Evolutionary conservation across 1,284 basidiomycete genomes (phyloP).

Genomic region (Cystobasidium sp.): DNA sequence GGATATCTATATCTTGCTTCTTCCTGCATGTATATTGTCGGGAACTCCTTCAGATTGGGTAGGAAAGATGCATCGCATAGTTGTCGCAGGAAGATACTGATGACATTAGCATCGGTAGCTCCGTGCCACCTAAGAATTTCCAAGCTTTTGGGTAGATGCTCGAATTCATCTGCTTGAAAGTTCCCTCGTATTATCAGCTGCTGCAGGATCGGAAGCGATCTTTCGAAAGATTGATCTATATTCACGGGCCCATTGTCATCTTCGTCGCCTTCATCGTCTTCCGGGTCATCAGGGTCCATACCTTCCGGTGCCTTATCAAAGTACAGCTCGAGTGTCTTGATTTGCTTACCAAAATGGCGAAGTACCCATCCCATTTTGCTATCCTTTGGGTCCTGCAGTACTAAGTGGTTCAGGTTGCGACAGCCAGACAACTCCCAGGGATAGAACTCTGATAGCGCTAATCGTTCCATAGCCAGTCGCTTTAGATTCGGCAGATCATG

Average conservation of each 20-base stretch:
- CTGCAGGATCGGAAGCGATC: neutral
- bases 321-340: no score
- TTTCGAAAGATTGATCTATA: neutral
- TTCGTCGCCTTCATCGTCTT: no score
- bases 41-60: neutral
- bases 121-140: neutral
- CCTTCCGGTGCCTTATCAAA: no score
- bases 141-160: neutral
- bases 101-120: neutral
- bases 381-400: no score
- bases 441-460: no score
- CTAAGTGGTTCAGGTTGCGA: no score
- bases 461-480: no score
- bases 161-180: neutral
- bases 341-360: no score
- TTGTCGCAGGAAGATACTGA: neutral
- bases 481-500: no score
- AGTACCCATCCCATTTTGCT: no score
- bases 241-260: neutral
- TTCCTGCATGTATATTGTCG: neutral
- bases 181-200: neutral
- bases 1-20: conserved; percentile 10
- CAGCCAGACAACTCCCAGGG: no score
- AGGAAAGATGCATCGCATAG: neutral
- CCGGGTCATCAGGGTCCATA: no score